These are phyloP conservation scores for Pilasporangium apinafurcum DNA, from an alignment of 352 stramenopile genomes.

Conservation along the genomic window DNA sequence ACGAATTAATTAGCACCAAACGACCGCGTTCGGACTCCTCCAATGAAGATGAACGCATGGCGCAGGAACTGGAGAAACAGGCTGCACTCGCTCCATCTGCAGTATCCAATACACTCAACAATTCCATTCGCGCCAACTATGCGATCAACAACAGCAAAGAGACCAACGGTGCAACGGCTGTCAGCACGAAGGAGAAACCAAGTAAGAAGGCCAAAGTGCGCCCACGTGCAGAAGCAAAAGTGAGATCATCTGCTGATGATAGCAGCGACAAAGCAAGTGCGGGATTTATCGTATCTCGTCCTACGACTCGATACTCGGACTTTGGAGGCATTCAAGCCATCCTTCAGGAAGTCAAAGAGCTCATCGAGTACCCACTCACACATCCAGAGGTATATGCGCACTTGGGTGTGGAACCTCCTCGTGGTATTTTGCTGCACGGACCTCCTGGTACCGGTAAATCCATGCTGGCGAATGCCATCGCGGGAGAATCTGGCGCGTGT, in stretches of 20 bases:
- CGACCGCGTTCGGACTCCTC: conserved; percentile 46
- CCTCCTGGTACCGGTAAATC: conserved; percentile 93
- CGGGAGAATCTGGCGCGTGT: conserved; percentile 86
- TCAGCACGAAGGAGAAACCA: conserved; percentile 21
- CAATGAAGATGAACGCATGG: conserved; percentile 64
- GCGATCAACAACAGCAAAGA: conserved; percentile 12
- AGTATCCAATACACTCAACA: conserved; percentile 73
- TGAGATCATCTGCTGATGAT: neutral
- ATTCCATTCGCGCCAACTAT: conserved; percentile 74
- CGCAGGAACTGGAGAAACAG: conserved; percentile 37
- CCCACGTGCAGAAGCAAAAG: conserved; percentile 18
- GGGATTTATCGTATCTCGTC: conserved; percentile 71
- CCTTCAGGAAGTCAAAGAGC: conserved; percentile 87
- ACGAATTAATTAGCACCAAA: conserved; percentile 22
- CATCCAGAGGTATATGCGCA: conserved; percentile 93
- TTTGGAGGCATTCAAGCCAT: conserved; percentile 86
- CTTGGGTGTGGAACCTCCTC: conserved; percentile 88
- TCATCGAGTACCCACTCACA: conserved; percentile 94
- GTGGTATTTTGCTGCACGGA: conserved; percentile 89
- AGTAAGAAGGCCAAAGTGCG: conserved; percentile 72
- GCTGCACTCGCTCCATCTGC: conserved; percentile 13
- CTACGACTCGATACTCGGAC: conserved; percentile 80
- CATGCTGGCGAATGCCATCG: conserved; percentile 91
- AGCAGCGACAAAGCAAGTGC: conserved; percentile 17
- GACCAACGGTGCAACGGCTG: neutral